phyloP scores from a whole-genome alignment of 331 rosid species.

The Quercus lobata region DNA sequence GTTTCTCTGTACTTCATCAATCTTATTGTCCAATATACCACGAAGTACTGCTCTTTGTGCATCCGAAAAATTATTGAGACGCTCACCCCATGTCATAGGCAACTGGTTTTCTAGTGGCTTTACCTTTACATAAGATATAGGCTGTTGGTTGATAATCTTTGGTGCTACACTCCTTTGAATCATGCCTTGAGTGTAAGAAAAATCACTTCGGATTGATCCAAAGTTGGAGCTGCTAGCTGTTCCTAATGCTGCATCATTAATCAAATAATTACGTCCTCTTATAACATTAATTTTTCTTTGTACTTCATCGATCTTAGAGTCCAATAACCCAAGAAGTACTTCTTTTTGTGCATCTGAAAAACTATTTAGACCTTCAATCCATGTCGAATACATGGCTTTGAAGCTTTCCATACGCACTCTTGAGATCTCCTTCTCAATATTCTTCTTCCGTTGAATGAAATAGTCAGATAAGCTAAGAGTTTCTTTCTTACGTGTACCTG shows the following conservation, averaged over 20 bases:
- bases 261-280: not conserved
- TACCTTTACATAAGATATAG: not conserved
- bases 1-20: conserved; percentile 8
- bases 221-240: not conserved
- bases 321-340: not conserved
- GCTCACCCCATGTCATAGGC: conserved; percentile 20
- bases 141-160: not conserved
- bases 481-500: not conserved
- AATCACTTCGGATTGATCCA: not conserved
- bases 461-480: conserved; percentile 28
- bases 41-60: not conserved
- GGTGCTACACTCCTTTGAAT: not conserved
- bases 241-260: conserved; percentile 8
- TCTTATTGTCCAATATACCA: conserved; percentile 17
- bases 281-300: not conserved
- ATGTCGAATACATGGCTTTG: conserved; percentile 20
- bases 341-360: conserved; percentile 1
- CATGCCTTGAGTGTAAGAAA: not conserved
- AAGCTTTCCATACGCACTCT: conserved; percentile 18
- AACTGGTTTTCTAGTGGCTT: too few relatives aligned
- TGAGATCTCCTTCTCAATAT: conserved; percentile 27
- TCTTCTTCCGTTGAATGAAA: conserved; percentile 27
- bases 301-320: conserved; percentile 25
- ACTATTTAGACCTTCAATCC: conserved; percentile 27
- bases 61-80: conserved; percentile 7